A percentile compares a stretch with the other conserved stretches of the same genome.
phyloP scores from a whole-genome alignment of 805 yeast species.

The Lachancea cidri region DNA sequence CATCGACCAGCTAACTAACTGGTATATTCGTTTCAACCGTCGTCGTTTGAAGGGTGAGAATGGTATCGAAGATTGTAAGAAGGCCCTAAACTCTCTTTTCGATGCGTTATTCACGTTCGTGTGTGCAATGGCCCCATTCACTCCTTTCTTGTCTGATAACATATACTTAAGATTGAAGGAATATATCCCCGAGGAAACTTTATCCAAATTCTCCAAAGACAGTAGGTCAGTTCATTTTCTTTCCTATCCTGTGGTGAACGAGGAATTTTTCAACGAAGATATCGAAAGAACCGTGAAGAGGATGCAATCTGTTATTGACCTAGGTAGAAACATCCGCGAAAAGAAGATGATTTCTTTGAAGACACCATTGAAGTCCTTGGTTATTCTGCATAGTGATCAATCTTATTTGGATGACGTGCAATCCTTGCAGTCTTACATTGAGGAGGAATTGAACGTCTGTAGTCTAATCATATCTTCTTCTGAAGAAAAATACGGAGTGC shows the following conservation, averaged over 20 bases:
- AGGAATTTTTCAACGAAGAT: conserved; percentile 71
- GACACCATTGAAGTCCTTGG: conserved; percentile 86
- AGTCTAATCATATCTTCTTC: conserved; percentile 83
- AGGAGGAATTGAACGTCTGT: conserved; percentile 90
- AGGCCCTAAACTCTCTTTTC: conserved; percentile 84
- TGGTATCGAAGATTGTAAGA: conserved; percentile 76
- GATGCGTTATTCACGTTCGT: conserved; percentile 84
- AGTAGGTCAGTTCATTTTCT: conserved; percentile 88
- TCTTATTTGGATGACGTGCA: conserved; percentile 72
- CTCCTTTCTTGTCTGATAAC: conserved; percentile 91
- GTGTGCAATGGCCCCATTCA: conserved; percentile 98
- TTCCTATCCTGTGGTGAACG: conserved; percentile 79
- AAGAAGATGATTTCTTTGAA: conserved; percentile 90
- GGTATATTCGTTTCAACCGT: conserved; percentile 98
- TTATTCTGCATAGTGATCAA: conserved; percentile 76
- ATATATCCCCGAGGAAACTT: conserved; percentile 54
- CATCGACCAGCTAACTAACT: conserved; percentile 93
- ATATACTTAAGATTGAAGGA: conserved; percentile 72
- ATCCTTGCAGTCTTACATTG: conserved; percentile 69
- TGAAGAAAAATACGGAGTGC: conserved; percentile 87
- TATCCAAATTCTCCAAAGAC: conserved; percentile 50
- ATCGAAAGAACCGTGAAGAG: conserved; percentile 86
- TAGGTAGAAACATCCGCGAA: conserved; percentile 95
- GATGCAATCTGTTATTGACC: conserved; percentile 95
- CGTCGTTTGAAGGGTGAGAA: conserved; percentile 94